These are phyloP conservation scores for Myriosclerotinia duriaeana DNA, from an alignment of 2,329 filamentous ascomycete species.

Conservation along the genomic window DNA sequence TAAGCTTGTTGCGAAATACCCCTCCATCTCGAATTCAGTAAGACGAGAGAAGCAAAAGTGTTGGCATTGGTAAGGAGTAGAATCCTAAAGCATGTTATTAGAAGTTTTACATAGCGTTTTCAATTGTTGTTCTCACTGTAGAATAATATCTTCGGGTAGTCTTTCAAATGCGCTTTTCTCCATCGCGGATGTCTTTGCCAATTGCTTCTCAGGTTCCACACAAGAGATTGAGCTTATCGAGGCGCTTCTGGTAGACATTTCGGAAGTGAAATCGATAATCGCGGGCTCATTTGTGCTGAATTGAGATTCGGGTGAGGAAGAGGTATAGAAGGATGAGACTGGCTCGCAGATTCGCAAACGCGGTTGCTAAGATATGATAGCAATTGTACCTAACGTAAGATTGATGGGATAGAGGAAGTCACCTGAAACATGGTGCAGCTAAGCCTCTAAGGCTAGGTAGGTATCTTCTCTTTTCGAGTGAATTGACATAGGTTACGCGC, in stretches of 20 bases:
- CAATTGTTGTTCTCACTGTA: conserved; percentile 54
- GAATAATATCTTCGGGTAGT: conserved; percentile 67
- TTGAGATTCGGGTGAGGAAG: not conserved
- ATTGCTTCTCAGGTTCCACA: conserved; percentile 7
- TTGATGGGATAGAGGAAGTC: not conserved
- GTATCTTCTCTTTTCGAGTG: not conserved
- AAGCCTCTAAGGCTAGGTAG: conserved; percentile 1
- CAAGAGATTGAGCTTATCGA: conserved; percentile 21
- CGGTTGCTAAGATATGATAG: not conserved
- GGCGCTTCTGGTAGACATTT: conserved; percentile 11
- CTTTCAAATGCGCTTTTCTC: conserved; percentile 47
- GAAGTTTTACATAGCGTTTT: conserved; percentile 1
- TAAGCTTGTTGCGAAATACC: conserved; percentile 61
- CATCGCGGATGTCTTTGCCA: conserved; percentile 11
- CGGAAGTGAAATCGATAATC: not conserved
- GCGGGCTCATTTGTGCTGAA: conserved; percentile 2
- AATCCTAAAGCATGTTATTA: conserved; percentile 50
- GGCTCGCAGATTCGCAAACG: conserved; percentile 7
- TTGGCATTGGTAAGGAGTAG: conserved; percentile 59
- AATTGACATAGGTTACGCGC: conserved; percentile 2
- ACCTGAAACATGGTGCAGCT: conserved; percentile 14
- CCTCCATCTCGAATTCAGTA: conserved; percentile 66
- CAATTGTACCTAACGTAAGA: conserved; percentile 5
- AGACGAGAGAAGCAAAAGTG: conserved; percentile 64
- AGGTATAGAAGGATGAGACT: not conserved